Evolutionary conservation across 73 alveolate species (phyloP).

Genomic region (Paramecium sexaurelia): DNA sequence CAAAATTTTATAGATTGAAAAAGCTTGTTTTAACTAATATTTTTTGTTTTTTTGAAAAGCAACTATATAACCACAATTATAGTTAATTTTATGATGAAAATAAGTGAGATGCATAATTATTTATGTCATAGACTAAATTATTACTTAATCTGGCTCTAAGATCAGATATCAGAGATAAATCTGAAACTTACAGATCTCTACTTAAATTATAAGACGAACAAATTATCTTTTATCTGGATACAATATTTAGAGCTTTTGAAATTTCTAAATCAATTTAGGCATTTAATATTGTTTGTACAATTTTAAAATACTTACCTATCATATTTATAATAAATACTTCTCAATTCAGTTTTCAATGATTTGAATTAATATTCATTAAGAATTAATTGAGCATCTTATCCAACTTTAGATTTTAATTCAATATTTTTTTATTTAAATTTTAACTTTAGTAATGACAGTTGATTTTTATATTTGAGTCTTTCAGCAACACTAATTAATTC

Average conservation of each 20-base stretch:
- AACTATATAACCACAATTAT: background rate
- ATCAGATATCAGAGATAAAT: background rate
- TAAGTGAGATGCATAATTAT: background rate
- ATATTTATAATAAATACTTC: background rate
- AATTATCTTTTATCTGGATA: background rate
- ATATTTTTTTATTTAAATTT: conserved; percentile 3
- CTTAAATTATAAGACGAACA: background rate
- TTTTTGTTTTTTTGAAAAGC: background rate
- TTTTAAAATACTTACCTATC: background rate
- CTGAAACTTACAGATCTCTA: background rate
- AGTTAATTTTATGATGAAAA: background rate
- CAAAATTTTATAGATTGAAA: background rate
- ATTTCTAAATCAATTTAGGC: background rate
- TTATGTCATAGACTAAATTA: background rate
- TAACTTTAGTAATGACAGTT: background rate
- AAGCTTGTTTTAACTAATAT: background rate
- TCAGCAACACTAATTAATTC: background rate
- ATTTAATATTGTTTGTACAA: background rate
- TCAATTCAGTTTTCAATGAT: background rate
- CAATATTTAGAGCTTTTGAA: background rate
- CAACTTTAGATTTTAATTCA: background rate
- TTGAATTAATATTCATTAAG: background rate
- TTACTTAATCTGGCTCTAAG: background rate
- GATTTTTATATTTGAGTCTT: conserved; percentile 27
- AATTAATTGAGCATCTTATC: background rate